Evolutionary conservation across 2,329 filamentous ascomycete species (phyloP).

Genomic region (Epichloe gansuensis): DNA sequence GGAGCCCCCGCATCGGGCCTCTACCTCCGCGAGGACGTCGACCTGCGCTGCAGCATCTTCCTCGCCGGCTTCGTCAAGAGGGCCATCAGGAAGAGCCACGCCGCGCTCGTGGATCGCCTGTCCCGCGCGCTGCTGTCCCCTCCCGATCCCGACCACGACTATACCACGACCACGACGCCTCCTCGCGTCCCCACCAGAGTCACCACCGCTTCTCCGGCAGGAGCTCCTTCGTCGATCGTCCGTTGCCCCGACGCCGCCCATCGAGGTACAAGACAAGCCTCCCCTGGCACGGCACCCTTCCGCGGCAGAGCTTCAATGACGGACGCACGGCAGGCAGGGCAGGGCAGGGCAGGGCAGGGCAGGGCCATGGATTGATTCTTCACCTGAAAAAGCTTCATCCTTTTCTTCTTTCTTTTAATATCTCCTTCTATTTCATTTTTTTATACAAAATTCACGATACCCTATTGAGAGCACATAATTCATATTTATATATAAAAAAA

Average conservation of each 20-base stretch:
- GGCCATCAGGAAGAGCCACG: constrained; percentile 67
- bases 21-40: constrained; percentile 76
- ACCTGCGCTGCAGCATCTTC: constrained; percentile 66
- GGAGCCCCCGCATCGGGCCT: constrained; percentile 55
- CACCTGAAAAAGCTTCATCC: too few relatives aligned
- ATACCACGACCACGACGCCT: too few relatives aligned
- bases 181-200: too few relatives aligned
- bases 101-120: constrained; percentile 55
- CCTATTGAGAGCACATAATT: too few relatives aligned
- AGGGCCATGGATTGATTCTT: too few relatives aligned
- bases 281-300: background rate
- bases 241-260: background rate
- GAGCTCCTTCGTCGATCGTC: background rate
- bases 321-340: too few relatives aligned
- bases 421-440: rapidly evolving
- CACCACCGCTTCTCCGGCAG: background rate
- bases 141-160: too few relatives aligned
- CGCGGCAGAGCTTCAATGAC: background rate
- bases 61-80: constrained; percentile 69
- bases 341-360: too few relatives aligned
- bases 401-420: too few relatives aligned
- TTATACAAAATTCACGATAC: too few relatives aligned
- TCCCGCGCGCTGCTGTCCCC: background rate
- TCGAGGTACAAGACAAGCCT: background rate
- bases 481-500: too few relatives aligned